Evolutionary conservation across 176 grass and related monocot species (phyloP).

Genomic region (Triticum timopheevii): DNA sequence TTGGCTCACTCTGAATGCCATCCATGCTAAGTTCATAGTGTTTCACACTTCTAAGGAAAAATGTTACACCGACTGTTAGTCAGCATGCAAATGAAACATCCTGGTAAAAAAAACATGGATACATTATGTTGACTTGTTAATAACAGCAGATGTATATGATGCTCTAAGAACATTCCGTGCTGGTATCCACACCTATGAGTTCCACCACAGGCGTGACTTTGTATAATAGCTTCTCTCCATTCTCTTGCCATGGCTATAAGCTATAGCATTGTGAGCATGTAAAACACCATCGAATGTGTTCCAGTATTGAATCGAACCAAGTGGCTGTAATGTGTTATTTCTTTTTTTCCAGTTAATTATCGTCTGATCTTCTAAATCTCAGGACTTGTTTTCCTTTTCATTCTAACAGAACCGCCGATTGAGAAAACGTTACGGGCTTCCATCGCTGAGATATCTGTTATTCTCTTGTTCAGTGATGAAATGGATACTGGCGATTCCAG

Average conservation of each 20-base stretch:
- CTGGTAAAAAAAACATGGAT: not conserved
- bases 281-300: slow-evolving; percentile 4
- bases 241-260: slow-evolving; percentile 19
- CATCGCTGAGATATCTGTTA: slow-evolving; percentile 67
- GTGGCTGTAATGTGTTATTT: not conserved
- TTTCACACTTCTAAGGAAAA: slow-evolving; percentile 1
- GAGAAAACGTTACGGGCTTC: slow-evolving; percentile 72
- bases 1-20: slow-evolving; percentile 9
- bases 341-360: not conserved
- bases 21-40: not conserved
- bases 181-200: not conserved
- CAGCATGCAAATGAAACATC: not conserved
- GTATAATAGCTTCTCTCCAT: slow-evolving; percentile 3
- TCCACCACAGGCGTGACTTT: slow-evolving; percentile 11
- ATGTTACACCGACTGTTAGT: not conserved
- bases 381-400: slow-evolving; percentile 33
- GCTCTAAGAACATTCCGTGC: not conserved
- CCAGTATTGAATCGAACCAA: not conserved
- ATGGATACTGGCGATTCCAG: slow-evolving; percentile 25
- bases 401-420: slow-evolving; percentile 71
- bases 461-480: slow-evolving; percentile 65
- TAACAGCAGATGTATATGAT: not conserved
- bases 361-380: slow-evolving; percentile 23
- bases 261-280: slow-evolving; percentile 11
- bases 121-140: slow-evolving; percentile 8